phyloP scores from a whole-genome alignment of 2,329 filamentous ascomycete genomes.

The Chrysoporthe austroafricana region DNA sequence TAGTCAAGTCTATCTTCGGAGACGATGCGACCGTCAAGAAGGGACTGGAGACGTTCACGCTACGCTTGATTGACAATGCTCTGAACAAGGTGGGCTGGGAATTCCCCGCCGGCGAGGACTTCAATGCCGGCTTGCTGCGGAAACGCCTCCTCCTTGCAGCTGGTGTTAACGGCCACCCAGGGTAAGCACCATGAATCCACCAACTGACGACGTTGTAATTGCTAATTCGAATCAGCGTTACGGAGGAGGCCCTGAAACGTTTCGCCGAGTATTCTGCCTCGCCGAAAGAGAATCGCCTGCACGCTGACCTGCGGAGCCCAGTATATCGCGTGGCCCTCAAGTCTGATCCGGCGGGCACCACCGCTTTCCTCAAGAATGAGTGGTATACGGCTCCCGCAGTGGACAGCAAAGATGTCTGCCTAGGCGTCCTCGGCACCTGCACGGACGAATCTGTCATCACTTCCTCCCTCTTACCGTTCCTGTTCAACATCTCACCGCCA shows the following conservation, averaged over 20 bases:
- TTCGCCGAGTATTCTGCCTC: slow-evolving; percentile 82
- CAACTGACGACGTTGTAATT: slow-evolving; percentile 22
- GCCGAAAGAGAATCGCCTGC: slow-evolving; percentile 68
- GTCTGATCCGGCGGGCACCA: slow-evolving; percentile 67
- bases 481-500: slow-evolving; percentile 68
- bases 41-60: slow-evolving; percentile 76
- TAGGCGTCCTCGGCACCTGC: slow-evolving; percentile 75
- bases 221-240: slow-evolving; percentile 53
- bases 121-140: slow-evolving; percentile 79
- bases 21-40: slow-evolving; percentile 72
- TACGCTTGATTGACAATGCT: slow-evolving; percentile 75
- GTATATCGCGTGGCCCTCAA: slow-evolving; percentile 81
- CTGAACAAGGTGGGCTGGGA: slow-evolving; percentile 86
- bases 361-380: slow-evolving; percentile 80
- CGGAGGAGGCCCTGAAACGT: slow-evolving; percentile 73
- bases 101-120: slow-evolving; percentile 76
- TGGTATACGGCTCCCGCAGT: slow-evolving; percentile 82
- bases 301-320: slow-evolving; percentile 78
- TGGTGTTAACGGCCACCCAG: slow-evolving; percentile 74
- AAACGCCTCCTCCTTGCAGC: slow-evolving; percentile 79
- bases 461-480: slow-evolving; percentile 71
- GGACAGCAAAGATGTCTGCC: slow-evolving; percentile 86
- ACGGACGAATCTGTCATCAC: slow-evolving; percentile 70
- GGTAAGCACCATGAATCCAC: slow-evolving; percentile 51
- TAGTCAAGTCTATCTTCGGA: slow-evolving; percentile 83